Evolutionary conservation across 805 yeast genomes (phyloP).

Genomic region (Schizosaccharomyces japonicus): DNA sequence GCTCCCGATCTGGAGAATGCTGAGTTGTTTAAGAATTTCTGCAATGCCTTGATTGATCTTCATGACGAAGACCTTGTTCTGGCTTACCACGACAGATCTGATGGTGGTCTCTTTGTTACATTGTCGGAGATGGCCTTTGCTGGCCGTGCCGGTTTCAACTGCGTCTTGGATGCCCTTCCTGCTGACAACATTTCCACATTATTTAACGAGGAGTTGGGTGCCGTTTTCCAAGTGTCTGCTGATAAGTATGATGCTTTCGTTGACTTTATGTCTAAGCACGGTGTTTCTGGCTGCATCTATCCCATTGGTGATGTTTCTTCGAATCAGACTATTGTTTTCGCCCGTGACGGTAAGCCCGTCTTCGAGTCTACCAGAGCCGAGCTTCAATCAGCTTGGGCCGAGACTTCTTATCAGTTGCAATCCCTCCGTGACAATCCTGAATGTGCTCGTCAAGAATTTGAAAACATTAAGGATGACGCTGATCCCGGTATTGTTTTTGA

Average conservation of each 20-base stretch:
- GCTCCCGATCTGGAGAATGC: constrained; percentile 66
- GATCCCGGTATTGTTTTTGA: constrained; percentile 80
- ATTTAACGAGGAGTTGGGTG: constrained; percentile 88
- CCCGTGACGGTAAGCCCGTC: constrained; percentile 14
- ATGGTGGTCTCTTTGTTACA: constrained; percentile 81
- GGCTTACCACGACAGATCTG: constrained; percentile 88
- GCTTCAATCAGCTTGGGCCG: constrained; percentile 65
- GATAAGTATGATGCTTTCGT: constrained; percentile 32
- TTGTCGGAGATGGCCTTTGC: constrained; percentile 92
- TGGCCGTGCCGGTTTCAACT: constrained; percentile 59
- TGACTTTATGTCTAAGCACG: constrained; percentile 30
- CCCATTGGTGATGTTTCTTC: constrained; percentile 39
- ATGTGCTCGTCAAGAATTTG: constrained; percentile 68
- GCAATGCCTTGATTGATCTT: constrained; percentile 42
- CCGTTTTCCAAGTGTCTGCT: constrained; percentile 65
- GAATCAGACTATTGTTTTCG: constrained; percentile 20
- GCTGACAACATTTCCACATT: constrained; percentile 27
- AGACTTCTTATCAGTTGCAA: constrained; percentile 76
- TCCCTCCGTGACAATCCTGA: constrained; percentile 82
- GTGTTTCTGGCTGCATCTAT: constrained; percentile 31
- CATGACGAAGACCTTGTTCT: constrained; percentile 35
- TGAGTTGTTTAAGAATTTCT: constrained; percentile 37
- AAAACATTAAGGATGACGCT: constrained; percentile 44
- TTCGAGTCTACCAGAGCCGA: constrained; percentile 36
- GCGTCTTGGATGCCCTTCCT: constrained; percentile 19